Base-by-base conservation (phyloP, 495 filamentous ascomycete species). In the Beverwykella pulmonaria region DNA sequence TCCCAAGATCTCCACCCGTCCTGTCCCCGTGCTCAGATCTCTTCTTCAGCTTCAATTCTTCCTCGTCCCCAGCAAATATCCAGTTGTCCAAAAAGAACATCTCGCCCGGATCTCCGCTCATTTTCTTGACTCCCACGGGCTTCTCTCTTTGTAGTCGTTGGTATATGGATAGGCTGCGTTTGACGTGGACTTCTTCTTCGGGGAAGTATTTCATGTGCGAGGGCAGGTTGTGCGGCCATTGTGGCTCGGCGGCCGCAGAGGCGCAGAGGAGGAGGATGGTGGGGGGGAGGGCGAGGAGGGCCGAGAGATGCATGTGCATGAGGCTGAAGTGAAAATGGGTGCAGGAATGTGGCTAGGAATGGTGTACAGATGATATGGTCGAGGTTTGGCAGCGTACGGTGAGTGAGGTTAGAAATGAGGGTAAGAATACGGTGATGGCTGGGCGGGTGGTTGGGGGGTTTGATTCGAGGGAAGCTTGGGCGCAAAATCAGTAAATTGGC, bases 81-180 rank as follows among this genome's bases (percentile, higher is more conserved):
- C 88, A 85, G 75, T 88, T 86, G 20, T 85, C 79, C 48, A 83
- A 79, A 69, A 87, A 88, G 78, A 97, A 93, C 79, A 93, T 98
- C 75, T 95, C 91, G 36, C 89, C 88, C 63, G 90, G 86, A 73
- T 96, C 90, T 4, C 74, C 78, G 53, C 84, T 87, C 91, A 96
- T 96, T 73, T 96, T 98, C 59, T 79, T 77, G 22, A 91, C 77
- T 15, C 75, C 83, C 14, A 79, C 69, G 1, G 81, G 79, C 20
- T 62, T 71, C 55, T 77, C 76, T 46, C 59, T 63, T 14, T 56
- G 53, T 34, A 79, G 30, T 53, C 72, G 69, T 49, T 79, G 68
- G 49, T 75, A 73, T 44, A 76, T 65, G 30, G 75, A 70, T 8
- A 74, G 19, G 19, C 73, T 69, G 52, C 79, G 70, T 25, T 75